Percentiles rank a stretch among this genome's conserved stretches.
phyloP scores from a whole-genome alignment of 352 stramenopile species.

The Phytophthora fragariaefolia region DNA sequence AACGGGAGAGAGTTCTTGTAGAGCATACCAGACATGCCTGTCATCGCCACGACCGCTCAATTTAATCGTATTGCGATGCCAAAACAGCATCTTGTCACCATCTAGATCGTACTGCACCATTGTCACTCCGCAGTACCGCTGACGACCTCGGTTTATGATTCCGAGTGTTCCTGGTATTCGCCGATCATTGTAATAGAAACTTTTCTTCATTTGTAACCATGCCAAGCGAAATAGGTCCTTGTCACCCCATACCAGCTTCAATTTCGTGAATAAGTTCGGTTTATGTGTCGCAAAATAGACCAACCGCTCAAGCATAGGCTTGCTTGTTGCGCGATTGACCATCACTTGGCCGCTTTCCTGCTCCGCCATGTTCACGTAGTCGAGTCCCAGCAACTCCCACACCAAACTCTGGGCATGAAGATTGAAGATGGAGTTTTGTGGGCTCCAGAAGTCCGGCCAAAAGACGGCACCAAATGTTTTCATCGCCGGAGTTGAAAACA shows the following conservation, averaged over 20 bases:
- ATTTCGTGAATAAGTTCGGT: slow-evolving; percentile 53
- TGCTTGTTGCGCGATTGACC: slow-evolving; percentile 41
- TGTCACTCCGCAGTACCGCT: slow-evolving; percentile 53
- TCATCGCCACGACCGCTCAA: slow-evolving; percentile 48
- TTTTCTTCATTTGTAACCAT: slow-evolving; percentile 43
- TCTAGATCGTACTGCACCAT: slow-evolving; percentile 61
- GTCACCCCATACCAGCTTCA: slow-evolving; percentile 62
- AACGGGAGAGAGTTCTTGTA: slow-evolving; percentile 53
- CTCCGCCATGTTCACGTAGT: slow-evolving; percentile 57
- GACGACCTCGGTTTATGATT: slow-evolving; percentile 41
- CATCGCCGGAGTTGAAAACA: slow-evolving; percentile 45
- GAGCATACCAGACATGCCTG: slow-evolving; percentile 46
- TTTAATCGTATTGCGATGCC: slow-evolving; percentile 70
- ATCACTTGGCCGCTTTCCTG: slow-evolving; percentile 64
- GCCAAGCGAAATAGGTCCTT: slow-evolving; percentile 66
- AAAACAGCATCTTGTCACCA: slow-evolving; percentile 47
- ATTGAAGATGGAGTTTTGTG: slow-evolving; percentile 64
- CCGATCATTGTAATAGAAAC: slow-evolving; percentile 49
- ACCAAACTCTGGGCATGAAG: slow-evolving; percentile 62
- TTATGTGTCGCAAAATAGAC: slow-evolving; percentile 54
- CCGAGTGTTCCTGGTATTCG: slow-evolving; percentile 50
- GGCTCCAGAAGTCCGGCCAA: slow-evolving; percentile 60
- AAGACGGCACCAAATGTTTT: slow-evolving; percentile 48
- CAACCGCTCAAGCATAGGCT: slow-evolving; percentile 47
- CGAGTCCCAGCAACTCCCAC: slow-evolving; percentile 53